Base-by-base conservation (phyloP, 805 yeast species). In the Saturnispora dispora region DNA sequence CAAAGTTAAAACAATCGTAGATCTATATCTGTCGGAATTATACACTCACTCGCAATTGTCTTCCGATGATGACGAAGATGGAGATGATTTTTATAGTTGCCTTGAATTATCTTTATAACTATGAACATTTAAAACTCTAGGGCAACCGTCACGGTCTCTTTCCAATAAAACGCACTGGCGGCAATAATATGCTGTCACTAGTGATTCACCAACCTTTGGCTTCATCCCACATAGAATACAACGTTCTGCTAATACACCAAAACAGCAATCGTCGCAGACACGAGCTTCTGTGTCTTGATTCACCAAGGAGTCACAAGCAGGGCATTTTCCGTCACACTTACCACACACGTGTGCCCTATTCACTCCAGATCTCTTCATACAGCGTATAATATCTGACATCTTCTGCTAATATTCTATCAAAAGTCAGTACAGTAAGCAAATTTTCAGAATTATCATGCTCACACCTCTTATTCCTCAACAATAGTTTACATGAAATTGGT, bases 111-210 rank as follows among this genome's bases (percentile, higher is more conserved):
- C 49, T 45, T 45, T 50, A 41, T 45, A 45, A 39, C 27, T 42
- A 28, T 48, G 96, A 45, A 88, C 71, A 61, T 88, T 90, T 17
- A 84, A 64, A 49, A 90, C 79, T 58, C 83, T 77, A 1, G 97
- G 97, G 69, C 98, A 90, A 0, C 98, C 98, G 64, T 90, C 96
- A 43, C 96, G 71, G 62, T 86, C 88, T 60, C 80, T 81, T 62
- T 89, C 97, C 40, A 78, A 61, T 46, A 78, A 63, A 5, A 88
- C 90, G 65, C 98, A 90, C 62, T 88, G 96, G 56, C 78, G 74
- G 62, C 98, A 90, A 64, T 87, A 91, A 60, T 72, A 85, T 0
- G 96, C 96, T 52, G 82, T 85, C 13, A 76, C 74, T 48, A 57
- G 47, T 8, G 44, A 4, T 9, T 76, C 75, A 5, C 89, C 88